Evolutionary conservation across 371 early-diverging fungal species (phyloP), one percentile per base, ranked within the genome.

Genomic region (Zopfochytrium polystomum): DNA sequence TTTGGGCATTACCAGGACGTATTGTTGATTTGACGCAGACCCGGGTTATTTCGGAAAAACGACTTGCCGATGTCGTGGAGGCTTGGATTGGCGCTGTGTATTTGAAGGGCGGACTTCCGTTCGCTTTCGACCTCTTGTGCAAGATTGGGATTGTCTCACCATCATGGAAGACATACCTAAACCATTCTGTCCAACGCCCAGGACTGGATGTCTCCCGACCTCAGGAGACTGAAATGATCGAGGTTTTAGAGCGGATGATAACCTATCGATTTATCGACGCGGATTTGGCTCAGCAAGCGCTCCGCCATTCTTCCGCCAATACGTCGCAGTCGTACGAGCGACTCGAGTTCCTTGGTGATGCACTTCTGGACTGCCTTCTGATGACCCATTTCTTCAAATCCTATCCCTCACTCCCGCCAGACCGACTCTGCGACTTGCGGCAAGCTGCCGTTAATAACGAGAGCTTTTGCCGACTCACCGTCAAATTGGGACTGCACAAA

Each of bases 261-360:
- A 81, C 82, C 0, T 89, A 92, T 60, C 66, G 62, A 26, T 95
- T 93, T 73, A 70, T 80, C 20, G 75, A 86, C 32, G 83, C 79
- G 3, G 32, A 69, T 0, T 57, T 89, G n/a, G 67, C 89, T 3
- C 67, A 81, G 0, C 89, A 92, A 63, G 93, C 94, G 0, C 68
- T 93, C 50, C 91, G 92, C 0, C 95, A 93, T 1, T 67, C 73
- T 4, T 25, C 82, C 85, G 62, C 64, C 77, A 63, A 61, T 77
- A 22, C 78, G 81, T 42, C 49, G 55, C 18, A 77, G 18, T 90
- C 88, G 60, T 95, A 94, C 65, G 88, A 95, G 70, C 88, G 94
- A 2, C 77, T 96, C 3, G 96, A 96, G 73, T 96, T 90, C 62
- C 64, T 95, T 50, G 97, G 97, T 7, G 96, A 96, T 70, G 91